Base-by-base conservation (phyloP, 345 rosid species). In the Bretschneidera sinensis region DNA sequence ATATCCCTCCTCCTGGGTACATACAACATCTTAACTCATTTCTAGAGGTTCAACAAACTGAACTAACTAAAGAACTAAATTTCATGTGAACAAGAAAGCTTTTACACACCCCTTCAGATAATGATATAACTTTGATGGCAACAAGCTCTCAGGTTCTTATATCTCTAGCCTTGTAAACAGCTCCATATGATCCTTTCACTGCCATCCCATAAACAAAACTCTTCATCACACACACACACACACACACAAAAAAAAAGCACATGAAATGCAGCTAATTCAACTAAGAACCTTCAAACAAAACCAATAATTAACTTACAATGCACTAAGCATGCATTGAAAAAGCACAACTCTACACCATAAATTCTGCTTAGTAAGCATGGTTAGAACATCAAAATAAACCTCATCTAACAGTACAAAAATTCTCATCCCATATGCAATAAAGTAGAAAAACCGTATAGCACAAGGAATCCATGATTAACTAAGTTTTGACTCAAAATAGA, bases 131-230 rank as follows among this genome's bases (percentile, higher is more conserved):
- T 86, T 94, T 94, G 70, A 90, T 83, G 35, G 99, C 99, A 47
- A 90, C 99, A 72, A 90, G 92, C 85, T 94, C 97, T 0, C 97
- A 94, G 16, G 97, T 94, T 61, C 77, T 83, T 65, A 85, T 66
- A 78, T 94, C 96, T 64, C 99, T 90, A 6, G 99, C 99, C 81
- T 90, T 94, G 65, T 94, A 94, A 20, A 94, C 97, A 71, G 99
- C 83, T 28, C 99, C 99, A 77, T 94, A 94, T 3, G 99, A 90
- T 52, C 97, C 99, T 79, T 94, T 90, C 69, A 97, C 98, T 89
- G 85, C 52, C 70, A 73, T 63, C 60, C 65, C 61, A 61, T n/a
- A 71, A 51, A 16, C 23, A 59, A 49, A 54, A 19, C 48, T 66
- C 20, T 63, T 51, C 10, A 23, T 28, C 52, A 48, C 45, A 39